A percentile compares a stretch with the other conserved stretches of the same genome.
These are phyloP conservation scores for Clarkia xantiana DNA, from an alignment of 345 rosid genomes.

Conservation along the genomic window DNA sequence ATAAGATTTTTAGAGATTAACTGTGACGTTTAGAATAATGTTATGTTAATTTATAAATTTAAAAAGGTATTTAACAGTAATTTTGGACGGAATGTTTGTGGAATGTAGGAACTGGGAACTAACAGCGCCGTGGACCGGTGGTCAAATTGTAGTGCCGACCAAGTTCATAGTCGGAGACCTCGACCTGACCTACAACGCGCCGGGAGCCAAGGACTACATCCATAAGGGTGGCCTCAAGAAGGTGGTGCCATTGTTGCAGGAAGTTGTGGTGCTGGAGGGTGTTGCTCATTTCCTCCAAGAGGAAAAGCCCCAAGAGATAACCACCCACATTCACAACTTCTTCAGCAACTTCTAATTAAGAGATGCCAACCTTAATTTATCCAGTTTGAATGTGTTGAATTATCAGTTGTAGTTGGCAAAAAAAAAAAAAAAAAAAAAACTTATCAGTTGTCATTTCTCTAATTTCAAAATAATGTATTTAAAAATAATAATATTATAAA, in stretches of 20 bases:
- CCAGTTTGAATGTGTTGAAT: no score
- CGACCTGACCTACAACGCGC: slow-evolving; percentile 42
- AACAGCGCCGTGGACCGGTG: slow-evolving; percentile 51
- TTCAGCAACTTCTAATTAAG: slow-evolving; percentile 6
- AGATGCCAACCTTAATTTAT: no score
- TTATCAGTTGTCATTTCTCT: no score
- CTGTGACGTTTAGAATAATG: no score
- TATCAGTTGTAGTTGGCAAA: no score
- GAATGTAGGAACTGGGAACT: slow-evolving; percentile 68
- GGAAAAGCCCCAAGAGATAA: slow-evolving; percentile 53
- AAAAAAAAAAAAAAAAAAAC: no score
- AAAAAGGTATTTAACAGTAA: no score
- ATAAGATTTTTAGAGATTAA: no score
- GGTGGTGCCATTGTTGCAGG: slow-evolving; percentile 54
- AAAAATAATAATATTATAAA: no score
- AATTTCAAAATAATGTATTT: no score
- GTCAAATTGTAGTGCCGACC: slow-evolving; percentile 37
- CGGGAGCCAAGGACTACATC: slow-evolving; percentile 43
- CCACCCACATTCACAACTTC: slow-evolving; percentile 36
- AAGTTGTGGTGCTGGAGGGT: slow-evolving; percentile 57
- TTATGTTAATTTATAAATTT: no score
- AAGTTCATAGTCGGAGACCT: slow-evolving; percentile 65
- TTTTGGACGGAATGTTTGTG: no score
- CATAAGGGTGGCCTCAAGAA: slow-evolving; percentile 38
- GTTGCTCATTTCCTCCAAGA: slow-evolving; percentile 58